These are phyloP conservation scores for Camellia oleifera DNA, from an alignment of 179 eudicot species.

Conservation along the genomic window DNA sequence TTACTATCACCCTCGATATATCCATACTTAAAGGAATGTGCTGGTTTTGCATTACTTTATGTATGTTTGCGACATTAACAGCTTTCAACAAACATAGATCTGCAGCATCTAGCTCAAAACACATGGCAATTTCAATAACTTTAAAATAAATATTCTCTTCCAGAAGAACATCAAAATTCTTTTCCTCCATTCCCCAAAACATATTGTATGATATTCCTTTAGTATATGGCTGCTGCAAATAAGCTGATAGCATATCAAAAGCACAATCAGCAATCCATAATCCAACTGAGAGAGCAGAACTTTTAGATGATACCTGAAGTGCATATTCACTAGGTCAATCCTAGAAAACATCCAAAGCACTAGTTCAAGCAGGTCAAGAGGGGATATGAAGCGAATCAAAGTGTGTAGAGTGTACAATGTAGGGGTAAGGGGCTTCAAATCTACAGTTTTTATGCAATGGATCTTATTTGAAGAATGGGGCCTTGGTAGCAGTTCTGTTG, in stretches of 20 bases:
- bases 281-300: constrained; percentile 51
- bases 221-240: constrained; percentile 30
- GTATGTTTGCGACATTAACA: constrained; percentile 40
- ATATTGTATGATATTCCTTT: constrained; percentile 18
- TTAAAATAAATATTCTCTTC: constrained; percentile 60
- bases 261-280: constrained; percentile 61
- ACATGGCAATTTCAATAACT: constrained; percentile 45
- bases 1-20: constrained; percentile 52
- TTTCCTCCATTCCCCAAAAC: constrained; percentile 35
- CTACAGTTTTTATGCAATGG: constrained; percentile 36
- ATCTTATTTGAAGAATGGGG: too few species aligned
- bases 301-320: constrained; percentile 22
- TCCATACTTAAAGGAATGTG: constrained; percentile 36
- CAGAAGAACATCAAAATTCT: constrained; percentile 35
- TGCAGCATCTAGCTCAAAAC: constrained; percentile 49
- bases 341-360: constrained; percentile 61
- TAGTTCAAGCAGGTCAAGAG: constrained; percentile 71
- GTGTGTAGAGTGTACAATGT: constrained; percentile 47
- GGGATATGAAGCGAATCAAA: constrained; percentile 63
- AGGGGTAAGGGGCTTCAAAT: constrained; percentile 49
- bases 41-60: constrained; percentile 28
- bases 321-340: constrained; percentile 31
- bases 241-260: constrained; percentile 50
- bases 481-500: too few species aligned
- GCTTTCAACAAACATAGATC: constrained; percentile 76